Evolutionary conservation across 345 rosid genomes (phyloP).

Genomic region (Isatis tinctoria): DNA sequence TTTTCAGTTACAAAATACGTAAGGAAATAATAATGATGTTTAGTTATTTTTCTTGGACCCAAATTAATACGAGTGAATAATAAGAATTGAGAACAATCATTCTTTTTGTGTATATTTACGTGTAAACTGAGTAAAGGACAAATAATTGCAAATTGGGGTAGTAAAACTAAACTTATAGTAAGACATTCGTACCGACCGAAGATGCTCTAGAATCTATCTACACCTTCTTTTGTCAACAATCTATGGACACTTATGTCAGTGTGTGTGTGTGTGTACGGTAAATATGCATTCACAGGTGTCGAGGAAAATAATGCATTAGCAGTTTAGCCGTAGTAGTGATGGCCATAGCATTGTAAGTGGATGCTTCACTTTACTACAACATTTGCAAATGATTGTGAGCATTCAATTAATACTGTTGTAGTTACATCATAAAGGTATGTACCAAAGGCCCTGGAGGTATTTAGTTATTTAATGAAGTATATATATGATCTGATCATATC

Average conservation of each 20-base stretch:
- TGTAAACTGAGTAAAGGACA: constrained; percentile 8
- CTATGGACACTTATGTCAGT: background rate
- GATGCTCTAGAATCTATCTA: constrained; percentile 19
- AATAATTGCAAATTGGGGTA: constrained; percentile 4
- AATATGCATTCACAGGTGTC: constrained; percentile 10
- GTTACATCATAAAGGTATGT: background rate
- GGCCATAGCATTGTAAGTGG: constrained; percentile 1
- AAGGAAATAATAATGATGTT: background rate
- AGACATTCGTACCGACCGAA: constrained; percentile 12
- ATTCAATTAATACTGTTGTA: constrained; percentile 4
- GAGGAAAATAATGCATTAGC: background rate
- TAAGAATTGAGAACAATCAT: background rate
- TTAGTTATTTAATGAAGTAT: background rate
- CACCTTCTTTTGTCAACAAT: constrained; percentile 2
- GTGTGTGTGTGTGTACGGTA: background rate
- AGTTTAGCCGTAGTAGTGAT: background rate
- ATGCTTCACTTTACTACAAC: constrained; percentile 25
- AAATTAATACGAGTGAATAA: constrained; percentile 8
- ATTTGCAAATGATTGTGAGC: constrained; percentile 21
- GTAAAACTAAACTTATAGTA: constrained; percentile 1
- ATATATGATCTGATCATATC: background rate
- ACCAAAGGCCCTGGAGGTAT: background rate
- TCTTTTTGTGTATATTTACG: background rate
- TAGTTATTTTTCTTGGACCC: background rate
- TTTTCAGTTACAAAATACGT: background rate